phyloP scores from a whole-genome alignment of 345 rosid genomes.

The Trapa incisa region DNA sequence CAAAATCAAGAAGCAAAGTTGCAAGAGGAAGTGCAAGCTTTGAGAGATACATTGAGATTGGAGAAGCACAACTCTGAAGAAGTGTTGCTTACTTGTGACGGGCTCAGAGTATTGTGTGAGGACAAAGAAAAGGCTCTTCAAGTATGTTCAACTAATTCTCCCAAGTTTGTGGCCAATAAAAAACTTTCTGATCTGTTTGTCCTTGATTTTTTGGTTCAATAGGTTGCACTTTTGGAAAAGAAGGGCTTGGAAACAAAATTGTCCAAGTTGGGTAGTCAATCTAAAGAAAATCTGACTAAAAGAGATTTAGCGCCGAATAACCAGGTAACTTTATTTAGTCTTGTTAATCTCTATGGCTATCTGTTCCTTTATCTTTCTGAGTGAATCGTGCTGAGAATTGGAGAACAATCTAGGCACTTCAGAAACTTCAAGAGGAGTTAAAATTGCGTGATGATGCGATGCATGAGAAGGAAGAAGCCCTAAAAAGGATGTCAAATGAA shows the following conservation, averaged over 20 bases:
- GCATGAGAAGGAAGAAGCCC: slow-evolving; percentile 38
- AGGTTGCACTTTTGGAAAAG: slow-evolving; percentile 56
- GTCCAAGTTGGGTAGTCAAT: slow-evolving; percentile 33
- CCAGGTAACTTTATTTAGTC: slow-evolving; percentile 30
- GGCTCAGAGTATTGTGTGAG: slow-evolving; percentile 38
- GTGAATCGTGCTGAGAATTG: slow-evolving; percentile 10
- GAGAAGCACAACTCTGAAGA: slow-evolving; percentile 53
- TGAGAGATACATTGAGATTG: slow-evolving; percentile 44
- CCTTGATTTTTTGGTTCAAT: slow-evolving; percentile 11
- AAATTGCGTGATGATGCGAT: slow-evolving; percentile 46
- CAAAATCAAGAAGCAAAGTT: slow-evolving; percentile 40
- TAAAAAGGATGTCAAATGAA: slow-evolving; percentile 39
- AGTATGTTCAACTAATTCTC: slow-evolving; percentile 17
- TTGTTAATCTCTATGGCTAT: neutral
- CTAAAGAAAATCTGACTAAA: slow-evolving; percentile 30
- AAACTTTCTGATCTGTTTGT: neutral
- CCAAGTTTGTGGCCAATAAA: neutral
- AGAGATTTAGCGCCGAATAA: slow-evolving; percentile 33
- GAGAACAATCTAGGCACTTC: slow-evolving; percentile 11
- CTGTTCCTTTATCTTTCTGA: neutral
- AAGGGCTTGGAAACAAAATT: slow-evolving; percentile 45
- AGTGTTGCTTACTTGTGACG: slow-evolving; percentile 39
- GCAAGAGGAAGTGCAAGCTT: slow-evolving; percentile 57
- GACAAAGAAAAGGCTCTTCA: slow-evolving; percentile 63
- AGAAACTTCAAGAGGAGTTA: slow-evolving; percentile 55